A percentile compares a stretch with the other conserved stretches of the same genome.
phyloP scores from a whole-genome alignment of 208 protist species.

The Leishmania martiniquensis region DNA sequence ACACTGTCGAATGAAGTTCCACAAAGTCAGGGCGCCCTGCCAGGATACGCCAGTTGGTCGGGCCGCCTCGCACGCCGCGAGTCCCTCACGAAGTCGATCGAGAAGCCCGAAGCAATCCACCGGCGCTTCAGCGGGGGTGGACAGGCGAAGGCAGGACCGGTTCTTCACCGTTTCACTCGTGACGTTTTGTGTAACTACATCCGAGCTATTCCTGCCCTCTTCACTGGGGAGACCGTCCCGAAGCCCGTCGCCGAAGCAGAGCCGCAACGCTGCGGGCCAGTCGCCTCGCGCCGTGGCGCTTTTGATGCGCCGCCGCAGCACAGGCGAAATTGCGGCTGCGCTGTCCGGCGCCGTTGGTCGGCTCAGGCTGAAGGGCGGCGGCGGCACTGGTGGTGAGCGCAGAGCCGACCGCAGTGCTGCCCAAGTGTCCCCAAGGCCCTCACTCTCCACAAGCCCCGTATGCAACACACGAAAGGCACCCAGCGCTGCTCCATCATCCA shows the following conservation, averaged over 20 bases:
- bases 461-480: slow-evolving; percentile 1
- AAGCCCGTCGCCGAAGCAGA: slow-evolving; percentile 9
- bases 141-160: background rate
- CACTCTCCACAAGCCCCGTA: background rate
- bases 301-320: slow-evolving; percentile 32
- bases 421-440: slow-evolving; percentile 2
- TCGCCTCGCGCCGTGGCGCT: slow-evolving; percentile 46
- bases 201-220: background rate
- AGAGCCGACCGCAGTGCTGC: background rate
- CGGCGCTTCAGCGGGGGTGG: background rate
- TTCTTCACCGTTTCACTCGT: background rate
- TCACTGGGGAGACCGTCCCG: background rate
- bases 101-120: slow-evolving; percentile 14
- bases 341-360: background rate
- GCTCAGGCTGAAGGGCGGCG: background rate
- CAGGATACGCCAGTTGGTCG: slow-evolving; percentile 15
- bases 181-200: background rate
- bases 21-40: slow-evolving; percentile 37
- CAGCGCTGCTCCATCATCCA: background rate
- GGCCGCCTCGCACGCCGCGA: slow-evolving; percentile 37
- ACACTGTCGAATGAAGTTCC: slow-evolving; percentile 4
- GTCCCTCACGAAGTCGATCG: slow-evolving; percentile 45
- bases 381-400: background rate
- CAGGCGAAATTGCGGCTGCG: background rate
- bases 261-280: slow-evolving; percentile 52